Conservation (phyloP, 208 protist genomes). For the Sergeia podlipaevii region DNA sequence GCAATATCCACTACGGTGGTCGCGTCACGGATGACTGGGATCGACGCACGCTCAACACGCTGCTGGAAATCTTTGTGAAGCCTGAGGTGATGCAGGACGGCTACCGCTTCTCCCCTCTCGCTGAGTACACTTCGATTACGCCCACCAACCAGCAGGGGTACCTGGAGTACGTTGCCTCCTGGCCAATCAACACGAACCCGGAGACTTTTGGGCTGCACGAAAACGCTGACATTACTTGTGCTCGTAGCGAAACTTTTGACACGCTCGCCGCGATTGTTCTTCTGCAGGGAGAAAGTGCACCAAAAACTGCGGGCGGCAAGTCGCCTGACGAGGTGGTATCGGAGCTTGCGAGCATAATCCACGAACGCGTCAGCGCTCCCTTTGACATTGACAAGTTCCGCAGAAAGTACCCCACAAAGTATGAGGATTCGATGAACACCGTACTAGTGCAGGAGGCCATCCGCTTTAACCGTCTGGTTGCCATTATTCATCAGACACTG, state of each 20-base stretch:
- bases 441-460: slow-evolving; percentile 98
- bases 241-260: slow-evolving; percentile 90
- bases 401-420: slow-evolving; percentile 91
- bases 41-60: slow-evolving; percentile 92
- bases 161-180: slow-evolving; percentile 87
- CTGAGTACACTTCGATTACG: slow-evolving; percentile 80
- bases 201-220: slow-evolving; percentile 97
- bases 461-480: slow-evolving; percentile 94
- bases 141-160: slow-evolving; percentile 79
- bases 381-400: slow-evolving; percentile 89
- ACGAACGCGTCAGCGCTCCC: slow-evolving; percentile 55
- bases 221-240: slow-evolving; percentile 98
- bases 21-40: slow-evolving; percentile 99
- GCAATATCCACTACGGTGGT: slow-evolving; percentile 99
- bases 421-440: slow-evolving; percentile 99
- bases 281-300: slow-evolving; percentile 59
- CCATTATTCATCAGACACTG: slow-evolving; percentile 73
- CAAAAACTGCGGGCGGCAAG: slow-evolving; percentile 25
- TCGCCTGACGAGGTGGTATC: slow-evolving; percentile 83
- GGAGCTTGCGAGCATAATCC: slow-evolving; percentile 80
- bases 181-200: slow-evolving; percentile 93
- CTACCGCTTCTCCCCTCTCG: slow-evolving; percentile 87
- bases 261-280: slow-evolving; percentile 83
- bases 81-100: slow-evolving; percentile 88
- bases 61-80: slow-evolving; percentile 93